These are phyloP conservation scores for Paxillus ammoniavirescens DNA, from an alignment of 768 basidiomycete species.

Conservation along the genomic window DNA sequence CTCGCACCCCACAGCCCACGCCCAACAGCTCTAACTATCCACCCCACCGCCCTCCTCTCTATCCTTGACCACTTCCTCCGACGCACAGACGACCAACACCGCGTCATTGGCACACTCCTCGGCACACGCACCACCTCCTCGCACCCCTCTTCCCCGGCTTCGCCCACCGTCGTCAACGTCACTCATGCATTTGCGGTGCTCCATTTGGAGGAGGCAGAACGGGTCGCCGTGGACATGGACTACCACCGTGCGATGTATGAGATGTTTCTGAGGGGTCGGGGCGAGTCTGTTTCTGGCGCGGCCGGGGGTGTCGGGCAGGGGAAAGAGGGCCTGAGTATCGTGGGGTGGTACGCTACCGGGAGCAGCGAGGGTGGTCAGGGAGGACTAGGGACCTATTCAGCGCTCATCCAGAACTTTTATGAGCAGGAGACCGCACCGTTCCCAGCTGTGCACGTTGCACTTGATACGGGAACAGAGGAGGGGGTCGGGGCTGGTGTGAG, in stretches of 20 bases:
- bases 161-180: slow-evolving; percentile 54
- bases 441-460: slow-evolving; percentile 86
- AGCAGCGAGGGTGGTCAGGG: slow-evolving; percentile 45
- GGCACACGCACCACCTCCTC: slow-evolving; percentile 65
- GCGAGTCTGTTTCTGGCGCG: slow-evolving; percentile 43
- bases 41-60: slow-evolving; percentile 90
- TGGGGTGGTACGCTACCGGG: slow-evolving; percentile 89
- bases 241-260: slow-evolving; percentile 95
- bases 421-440: slow-evolving; percentile 86
- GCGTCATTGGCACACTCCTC: slow-evolving; percentile 94
- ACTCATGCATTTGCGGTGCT: slow-evolving; percentile 87
- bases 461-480: slow-evolving; percentile 79
- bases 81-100: slow-evolving; percentile 72
- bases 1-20: slow-evolving; percentile 48
- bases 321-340: slow-evolving; percentile 78
- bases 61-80: slow-evolving; percentile 97
- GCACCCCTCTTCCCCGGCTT: slow-evolving; percentile 22
- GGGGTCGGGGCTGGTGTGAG: slow-evolving; percentile 70
- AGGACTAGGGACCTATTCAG: slow-evolving; percentile 85
- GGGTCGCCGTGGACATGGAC: slow-evolving; percentile 95
- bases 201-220: slow-evolving; percentile 88
- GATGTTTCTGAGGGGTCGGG: slow-evolving; percentile 60
- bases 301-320: slow-evolving; percentile 21
- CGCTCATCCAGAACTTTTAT: slow-evolving; percentile 97
- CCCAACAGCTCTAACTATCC: slow-evolving; percentile 74